phyloP scores from a whole-genome alignment of 1,284 basidiomycete species.

The Tylopilus sp. region DNA sequence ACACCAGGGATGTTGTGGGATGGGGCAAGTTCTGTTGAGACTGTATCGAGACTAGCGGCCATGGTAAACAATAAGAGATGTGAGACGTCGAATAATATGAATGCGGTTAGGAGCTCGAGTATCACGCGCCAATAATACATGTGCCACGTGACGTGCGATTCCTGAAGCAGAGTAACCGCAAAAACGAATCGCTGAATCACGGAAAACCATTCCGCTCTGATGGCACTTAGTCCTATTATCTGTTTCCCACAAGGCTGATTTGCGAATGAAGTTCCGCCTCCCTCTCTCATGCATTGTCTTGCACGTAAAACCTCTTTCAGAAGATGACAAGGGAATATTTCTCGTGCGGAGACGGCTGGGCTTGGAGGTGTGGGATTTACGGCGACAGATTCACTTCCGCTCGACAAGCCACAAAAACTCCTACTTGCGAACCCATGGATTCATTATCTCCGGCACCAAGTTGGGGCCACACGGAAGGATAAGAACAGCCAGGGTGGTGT shows the following conservation, averaged over 20 bases:
- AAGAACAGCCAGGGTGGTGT: background rate
- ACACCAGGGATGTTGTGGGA: too few species aligned
- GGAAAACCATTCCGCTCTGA: background rate
- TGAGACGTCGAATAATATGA: too few species aligned
- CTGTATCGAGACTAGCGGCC: too few species aligned
- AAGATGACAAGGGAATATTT: too few species aligned
- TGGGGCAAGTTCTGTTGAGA: too few species aligned
- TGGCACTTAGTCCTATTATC: background rate
- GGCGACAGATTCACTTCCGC: background rate
- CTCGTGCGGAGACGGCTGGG: background rate
- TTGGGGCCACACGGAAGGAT: too few species aligned
- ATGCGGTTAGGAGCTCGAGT: too few species aligned
- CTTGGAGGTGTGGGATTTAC: constrained; percentile 5
- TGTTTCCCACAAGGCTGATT: too few species aligned
- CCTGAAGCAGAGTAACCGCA: background rate
- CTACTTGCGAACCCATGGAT: constrained; percentile 6
- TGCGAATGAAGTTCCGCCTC: background rate
- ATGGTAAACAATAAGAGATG: too few species aligned
- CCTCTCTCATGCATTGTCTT: background rate
- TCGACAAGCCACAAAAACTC: background rate
- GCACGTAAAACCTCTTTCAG: too few species aligned
- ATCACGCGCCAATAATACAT: too few species aligned
- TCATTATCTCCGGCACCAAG: background rate
- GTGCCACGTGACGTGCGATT: too few species aligned
- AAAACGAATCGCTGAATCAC: background rate